phyloP scores from a whole-genome alignment of 108 stramenopile species.

The Tribonema minus region DNA sequence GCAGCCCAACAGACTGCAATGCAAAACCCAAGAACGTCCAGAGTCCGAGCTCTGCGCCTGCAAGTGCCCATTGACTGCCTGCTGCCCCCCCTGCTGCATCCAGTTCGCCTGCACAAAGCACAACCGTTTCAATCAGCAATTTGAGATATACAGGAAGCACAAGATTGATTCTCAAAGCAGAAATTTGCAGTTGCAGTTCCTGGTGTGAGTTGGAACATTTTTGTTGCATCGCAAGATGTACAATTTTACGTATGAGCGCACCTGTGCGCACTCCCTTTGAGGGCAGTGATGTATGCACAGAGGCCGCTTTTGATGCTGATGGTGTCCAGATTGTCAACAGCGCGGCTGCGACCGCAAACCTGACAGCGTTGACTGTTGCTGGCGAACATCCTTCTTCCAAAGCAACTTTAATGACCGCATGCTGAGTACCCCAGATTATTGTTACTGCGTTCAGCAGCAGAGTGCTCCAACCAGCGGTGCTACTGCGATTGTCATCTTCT shows the following conservation, averaged over 20 bases:
- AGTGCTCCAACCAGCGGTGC: no score
- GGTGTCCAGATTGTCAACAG: constrained; percentile 45
- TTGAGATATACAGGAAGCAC: no score
- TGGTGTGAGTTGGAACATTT: no score
- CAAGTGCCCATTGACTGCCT: constrained; percentile 1
- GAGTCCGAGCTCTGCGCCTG: constrained; percentile 48
- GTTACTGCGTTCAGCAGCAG: constrained; percentile 46
- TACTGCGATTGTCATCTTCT: no score
- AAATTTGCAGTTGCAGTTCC: no score
- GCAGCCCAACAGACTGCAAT: constrained; percentile 50
- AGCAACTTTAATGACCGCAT: constrained; percentile 48
- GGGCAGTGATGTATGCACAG: constrained; percentile 12
- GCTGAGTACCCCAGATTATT: constrained; percentile 49
- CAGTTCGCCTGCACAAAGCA: neutral
- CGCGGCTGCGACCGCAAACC: constrained; percentile 40
- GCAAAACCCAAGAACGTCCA: constrained; percentile 56
- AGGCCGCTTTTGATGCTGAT: neutral
- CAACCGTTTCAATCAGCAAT: neutral
- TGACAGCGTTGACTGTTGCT: constrained; percentile 36
- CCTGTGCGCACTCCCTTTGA: no score
- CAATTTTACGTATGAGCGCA: neutral
- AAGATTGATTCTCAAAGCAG: no score
- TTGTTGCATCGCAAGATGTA: neutral
- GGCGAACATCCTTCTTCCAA: constrained; percentile 26
- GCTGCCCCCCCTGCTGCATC: neutral